Evolutionary conservation across 2,329 filamentous ascomycete species (phyloP).

Genomic region (Cladobotryum protrusum): DNA sequence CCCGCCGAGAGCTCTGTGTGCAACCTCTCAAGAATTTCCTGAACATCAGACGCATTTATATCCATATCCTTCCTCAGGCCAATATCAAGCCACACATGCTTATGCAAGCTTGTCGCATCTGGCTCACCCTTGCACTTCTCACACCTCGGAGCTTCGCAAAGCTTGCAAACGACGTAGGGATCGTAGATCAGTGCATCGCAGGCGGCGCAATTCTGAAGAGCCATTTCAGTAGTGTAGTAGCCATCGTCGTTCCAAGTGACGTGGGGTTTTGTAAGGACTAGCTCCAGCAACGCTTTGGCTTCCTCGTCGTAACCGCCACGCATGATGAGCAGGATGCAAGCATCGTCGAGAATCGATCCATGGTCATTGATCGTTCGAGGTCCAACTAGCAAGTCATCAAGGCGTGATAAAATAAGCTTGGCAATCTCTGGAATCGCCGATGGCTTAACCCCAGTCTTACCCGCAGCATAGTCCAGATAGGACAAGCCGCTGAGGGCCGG

Average conservation of each 20-base stretch:
- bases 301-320: constrained; percentile 2
- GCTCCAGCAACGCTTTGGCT: not conserved
- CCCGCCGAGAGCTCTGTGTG: not conserved
- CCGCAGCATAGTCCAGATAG: constrained; percentile 11
- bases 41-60: constrained; percentile 7
- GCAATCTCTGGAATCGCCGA: not conserved
- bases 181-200: constrained; percentile 4
- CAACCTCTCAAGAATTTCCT: constrained; percentile 5
- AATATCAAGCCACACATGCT: constrained; percentile 2
- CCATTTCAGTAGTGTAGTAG: not conserved
- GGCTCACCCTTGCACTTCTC: not conserved
- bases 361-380: constrained; percentile 4
- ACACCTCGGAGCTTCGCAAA: constrained; percentile 8
- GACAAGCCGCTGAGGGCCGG: constrained; percentile 2
- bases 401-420: constrained; percentile 1
- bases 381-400: constrained; percentile 4
- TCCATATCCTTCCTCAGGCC: constrained; percentile 3
- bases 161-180: constrained; percentile 4
- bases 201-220: not conserved
- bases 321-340: not conserved
- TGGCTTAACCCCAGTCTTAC: not conserved
- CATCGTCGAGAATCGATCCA: not conserved
- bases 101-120: constrained; percentile 2
- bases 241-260: constrained; percentile 4
- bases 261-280: constrained; percentile 3